Evolutionary conservation across 2,329 filamentous ascomycete species (phyloP).

Genomic region (Xylariaceae sp.): DNA sequence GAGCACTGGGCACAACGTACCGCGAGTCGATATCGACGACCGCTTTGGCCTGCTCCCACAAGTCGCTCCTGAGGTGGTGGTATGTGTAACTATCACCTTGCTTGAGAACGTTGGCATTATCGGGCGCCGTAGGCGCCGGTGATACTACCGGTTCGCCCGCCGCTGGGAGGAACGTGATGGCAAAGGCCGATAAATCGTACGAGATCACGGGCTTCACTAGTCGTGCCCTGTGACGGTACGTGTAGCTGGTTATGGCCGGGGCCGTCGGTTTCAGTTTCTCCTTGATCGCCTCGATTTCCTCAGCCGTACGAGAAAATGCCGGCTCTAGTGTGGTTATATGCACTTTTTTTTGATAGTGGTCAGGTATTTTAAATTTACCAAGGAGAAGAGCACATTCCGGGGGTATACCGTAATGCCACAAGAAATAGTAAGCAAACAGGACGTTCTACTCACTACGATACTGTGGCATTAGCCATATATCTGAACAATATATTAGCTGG

Average conservation of each 20-base stretch:
- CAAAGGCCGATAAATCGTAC: constrained; percentile 80
- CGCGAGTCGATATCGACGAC: constrained; percentile 70
- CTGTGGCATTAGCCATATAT: constrained; percentile 80
- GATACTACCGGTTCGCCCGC: constrained; percentile 52
- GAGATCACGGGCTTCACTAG: constrained; percentile 79
- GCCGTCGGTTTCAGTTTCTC: constrained; percentile 53
- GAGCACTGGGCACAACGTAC: constrained; percentile 84
- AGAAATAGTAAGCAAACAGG: background rate
- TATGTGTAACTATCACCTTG: constrained; percentile 72
- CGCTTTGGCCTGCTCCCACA: constrained; percentile 59
- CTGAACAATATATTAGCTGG: constrained; percentile 40
- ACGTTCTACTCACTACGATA: constrained; percentile 43
- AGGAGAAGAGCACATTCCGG: too few species aligned
- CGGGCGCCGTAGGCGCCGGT: constrained; percentile 39
- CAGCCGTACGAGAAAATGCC: constrained; percentile 68
- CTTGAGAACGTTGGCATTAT: constrained; percentile 34
- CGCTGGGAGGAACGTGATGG: constrained; percentile 81
- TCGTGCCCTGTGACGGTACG: constrained; percentile 62
- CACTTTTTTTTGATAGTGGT: constrained; percentile 36
- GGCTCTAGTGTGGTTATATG: constrained; percentile 86
- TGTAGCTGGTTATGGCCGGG: constrained; percentile 60
- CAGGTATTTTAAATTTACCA: background rate
- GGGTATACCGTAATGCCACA: too few species aligned
- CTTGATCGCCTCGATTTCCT: constrained; percentile 63
- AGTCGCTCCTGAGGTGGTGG: constrained; percentile 80